Conservation (phyloP, 2,329 filamentous ascomycete species). For the Sarocladiaceae sp. region DNA sequence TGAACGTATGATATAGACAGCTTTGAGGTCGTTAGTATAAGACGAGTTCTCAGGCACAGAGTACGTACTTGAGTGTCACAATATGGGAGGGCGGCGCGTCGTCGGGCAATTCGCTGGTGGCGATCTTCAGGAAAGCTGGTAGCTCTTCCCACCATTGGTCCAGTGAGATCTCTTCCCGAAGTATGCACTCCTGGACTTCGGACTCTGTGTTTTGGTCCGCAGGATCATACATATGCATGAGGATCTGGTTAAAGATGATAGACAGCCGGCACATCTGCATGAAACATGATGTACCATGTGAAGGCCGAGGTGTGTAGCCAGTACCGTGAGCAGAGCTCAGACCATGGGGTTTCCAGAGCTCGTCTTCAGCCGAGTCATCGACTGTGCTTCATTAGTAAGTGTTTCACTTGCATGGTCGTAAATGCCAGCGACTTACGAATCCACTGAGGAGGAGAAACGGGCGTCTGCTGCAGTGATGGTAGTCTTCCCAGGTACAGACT, state of each 20-base stretch:
- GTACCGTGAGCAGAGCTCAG: conserved; percentile 19
- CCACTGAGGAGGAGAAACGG: conserved; percentile 46
- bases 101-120: conserved; percentile 40
- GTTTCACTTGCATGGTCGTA: background rate
- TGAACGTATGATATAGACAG: conserved; percentile 54
- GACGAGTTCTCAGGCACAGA: too few relatives aligned
- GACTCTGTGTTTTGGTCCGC: conserved; percentile 45
- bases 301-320: conserved; percentile 45
- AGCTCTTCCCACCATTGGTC: conserved; percentile 51
- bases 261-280: conserved; percentile 52
- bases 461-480: conserved; percentile 48
- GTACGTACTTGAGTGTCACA: conserved; percentile 48
- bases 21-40: conserved; percentile 23
- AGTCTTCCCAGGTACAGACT: conserved; percentile 53
- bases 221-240: conserved; percentile 55
- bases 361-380: conserved; percentile 53
- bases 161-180: conserved; percentile 43
- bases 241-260: conserved; percentile 52
- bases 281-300: conserved; percentile 54
- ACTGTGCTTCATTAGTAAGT: conserved; percentile 27
- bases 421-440: conserved; percentile 38
- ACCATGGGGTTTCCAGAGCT: conserved; percentile 53
- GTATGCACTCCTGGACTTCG: conserved; percentile 47
- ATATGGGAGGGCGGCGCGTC: conserved; percentile 53
- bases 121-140: conserved; percentile 44